A percentile compares a stretch with the other conserved stretches of the same genome.
Conservation (phyloP, 2,329 filamentous ascomycete species). For the Fonsecaea monophora region DNA sequence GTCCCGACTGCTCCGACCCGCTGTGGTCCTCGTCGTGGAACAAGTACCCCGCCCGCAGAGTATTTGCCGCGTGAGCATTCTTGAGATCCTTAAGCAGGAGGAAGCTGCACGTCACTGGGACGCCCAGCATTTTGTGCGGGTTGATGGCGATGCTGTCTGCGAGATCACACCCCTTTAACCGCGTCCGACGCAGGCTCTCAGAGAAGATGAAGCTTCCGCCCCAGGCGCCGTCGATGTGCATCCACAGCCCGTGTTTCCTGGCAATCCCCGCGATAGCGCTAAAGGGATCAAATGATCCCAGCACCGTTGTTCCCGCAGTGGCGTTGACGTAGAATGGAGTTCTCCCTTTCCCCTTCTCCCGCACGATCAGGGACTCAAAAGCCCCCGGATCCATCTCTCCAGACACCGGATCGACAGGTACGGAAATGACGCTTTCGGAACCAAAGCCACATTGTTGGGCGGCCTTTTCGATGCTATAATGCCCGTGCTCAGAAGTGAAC, state of each 20-base stretch:
- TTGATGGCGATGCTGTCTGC: slow-evolving; percentile 87
- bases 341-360: slow-evolving; percentile 69
- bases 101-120: slow-evolving; percentile 89
- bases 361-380: slow-evolving; percentile 67
- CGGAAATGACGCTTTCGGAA: slow-evolving; percentile 71
- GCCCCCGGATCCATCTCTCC: slow-evolving; percentile 74
- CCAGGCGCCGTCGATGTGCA: slow-evolving; percentile 94
- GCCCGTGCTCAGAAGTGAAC: slow-evolving; percentile 88
- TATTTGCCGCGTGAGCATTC: slow-evolving; percentile 83
- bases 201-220: slow-evolving; percentile 85
- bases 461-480: slow-evolving; percentile 94
- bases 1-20: slow-evolving; percentile 36
- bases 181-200: slow-evolving; percentile 60
- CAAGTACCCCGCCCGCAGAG: slow-evolving; percentile 82
- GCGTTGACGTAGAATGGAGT: slow-evolving; percentile 95
- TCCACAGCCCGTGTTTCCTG: slow-evolving; percentile 76
- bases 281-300: slow-evolving; percentile 87
- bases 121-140: slow-evolving; percentile 96
- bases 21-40: slow-evolving; percentile 68
- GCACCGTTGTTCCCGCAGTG: slow-evolving; percentile 91
- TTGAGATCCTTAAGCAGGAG: slow-evolving; percentile 78
- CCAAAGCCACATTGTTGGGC: slow-evolving; percentile 91
- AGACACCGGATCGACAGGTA: slow-evolving; percentile 70
- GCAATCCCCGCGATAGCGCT: slow-evolving; percentile 73
- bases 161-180: slow-evolving; percentile 72